Base-by-base conservation (phyloP, 2,329 filamentous ascomycete species). In the Aspergillus pseudoterreus region DNA sequence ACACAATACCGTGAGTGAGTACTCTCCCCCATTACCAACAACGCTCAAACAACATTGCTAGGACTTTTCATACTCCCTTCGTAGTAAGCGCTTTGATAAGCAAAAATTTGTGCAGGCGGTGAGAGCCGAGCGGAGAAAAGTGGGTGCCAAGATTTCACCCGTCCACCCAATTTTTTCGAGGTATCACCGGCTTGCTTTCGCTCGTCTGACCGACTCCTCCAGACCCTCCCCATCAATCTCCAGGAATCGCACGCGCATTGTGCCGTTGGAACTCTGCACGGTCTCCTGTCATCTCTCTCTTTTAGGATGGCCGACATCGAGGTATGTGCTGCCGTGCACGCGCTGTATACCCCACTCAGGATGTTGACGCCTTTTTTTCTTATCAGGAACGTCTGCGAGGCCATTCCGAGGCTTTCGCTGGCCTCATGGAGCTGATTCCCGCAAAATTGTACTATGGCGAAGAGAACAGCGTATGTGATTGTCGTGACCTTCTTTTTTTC, bases 361-460 rank as follows among this genome's bases (percentile, higher is more conserved):
- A 57, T 58, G 51, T 57, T 64, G 58, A 63, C 60, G 50, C 43
- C 50, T 57, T 56, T 64, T 64, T 60, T 53, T 62, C 50, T 56
- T 49, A 52, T 49, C 61, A 78, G 75, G 74, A 77, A 62, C 73
- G 75, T 58, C 67, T 78, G 56, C 72, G 72, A 63, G 75, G 73
- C 66, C 74, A 76, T 69, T 79, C 88, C 58, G 82, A 89, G 73
- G 87, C 90, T 58, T 95, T 96, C 65, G 87, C 95, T 73, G 90
- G 90, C 43, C 78, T 96, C 47, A 78, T 96, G 69, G 92, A 90
- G 52, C 78, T 96, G 57, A 95, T 95, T 53, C 90, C 92, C 38
- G 90, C 90, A 55, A 92, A 94, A 73, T 84, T 90, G 63, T 96
- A 96, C 74, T 96, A 95, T 63, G 89, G 86, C 50, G 85, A 92